phyloP scores from a whole-genome alignment of 768 basidiomycete genomes.

The Boletellus ananas region DNA sequence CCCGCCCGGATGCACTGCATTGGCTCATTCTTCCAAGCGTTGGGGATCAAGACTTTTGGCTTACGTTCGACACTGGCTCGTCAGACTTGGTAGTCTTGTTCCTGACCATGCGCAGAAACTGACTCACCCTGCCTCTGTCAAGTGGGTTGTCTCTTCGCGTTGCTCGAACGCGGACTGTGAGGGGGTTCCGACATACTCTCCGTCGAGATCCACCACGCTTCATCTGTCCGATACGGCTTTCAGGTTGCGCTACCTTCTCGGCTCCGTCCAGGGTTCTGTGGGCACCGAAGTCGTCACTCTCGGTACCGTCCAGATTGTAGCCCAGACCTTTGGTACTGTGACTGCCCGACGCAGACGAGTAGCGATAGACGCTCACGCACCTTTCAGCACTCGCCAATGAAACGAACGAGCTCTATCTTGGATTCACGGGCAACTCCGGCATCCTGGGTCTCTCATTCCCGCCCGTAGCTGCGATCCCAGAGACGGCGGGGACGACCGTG shows the following conservation, averaged over 20 bases:
- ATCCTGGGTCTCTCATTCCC: conserved; percentile 55
- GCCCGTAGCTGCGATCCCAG: conserved; percentile 42
- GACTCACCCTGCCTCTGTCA: conserved; percentile 13
- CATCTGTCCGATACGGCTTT: conserved; percentile 36
- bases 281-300: conserved; percentile 45
- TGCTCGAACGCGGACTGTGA: conserved; percentile 46
- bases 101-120: background rate
- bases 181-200: conserved; percentile 40
- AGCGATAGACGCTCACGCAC: background rate
- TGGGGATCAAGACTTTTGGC: conserved; percentile 41
- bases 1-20: background rate
- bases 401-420: conserved; percentile 42
- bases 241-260: conserved; percentile 47
- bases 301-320: conserved; percentile 42
- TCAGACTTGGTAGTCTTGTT: conserved; percentile 44
- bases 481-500: conserved; percentile 41
- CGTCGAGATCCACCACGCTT: conserved; percentile 30
- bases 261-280: conserved; percentile 51
- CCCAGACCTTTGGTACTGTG: conserved; percentile 46
- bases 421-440: conserved; percentile 48
- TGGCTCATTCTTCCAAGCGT: conserved; percentile 29
- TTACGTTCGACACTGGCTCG: conserved; percentile 55
- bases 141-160: conserved; percentile 50
- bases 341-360: background rate
- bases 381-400: conserved; percentile 42